A percentile compares a stretch with the other conserved stretches of the same genome.
phyloP scores from a whole-genome alignment of 345 rosid genomes.

The Hypericum androsaemum region DNA sequence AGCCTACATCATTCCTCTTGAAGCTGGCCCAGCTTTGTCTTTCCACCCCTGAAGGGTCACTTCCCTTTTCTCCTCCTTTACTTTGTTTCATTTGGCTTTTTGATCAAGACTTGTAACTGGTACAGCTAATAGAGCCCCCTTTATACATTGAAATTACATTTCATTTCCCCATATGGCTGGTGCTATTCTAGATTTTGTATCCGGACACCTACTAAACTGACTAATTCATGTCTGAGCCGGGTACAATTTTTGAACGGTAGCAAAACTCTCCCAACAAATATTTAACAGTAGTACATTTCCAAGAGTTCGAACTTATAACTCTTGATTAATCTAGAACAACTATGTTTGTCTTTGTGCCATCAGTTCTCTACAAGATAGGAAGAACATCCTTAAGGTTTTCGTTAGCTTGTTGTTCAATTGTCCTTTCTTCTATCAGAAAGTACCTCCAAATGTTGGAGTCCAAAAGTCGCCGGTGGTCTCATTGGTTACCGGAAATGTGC shows the following conservation, averaged over 20 bases:
- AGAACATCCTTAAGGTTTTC: no score
- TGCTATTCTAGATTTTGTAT: no score
- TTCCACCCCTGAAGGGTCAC: slow-evolving; percentile 24
- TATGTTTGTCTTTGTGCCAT: no score
- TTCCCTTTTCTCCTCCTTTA: slow-evolving; percentile 11
- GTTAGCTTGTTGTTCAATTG: no score
- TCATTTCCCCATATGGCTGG: slow-evolving; percentile 3
- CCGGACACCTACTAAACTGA: no score
- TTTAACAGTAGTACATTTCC: no score
- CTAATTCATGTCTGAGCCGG: no score
- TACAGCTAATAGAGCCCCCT: slow-evolving; percentile 30
- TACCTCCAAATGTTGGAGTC: slow-evolving; percentile 24
- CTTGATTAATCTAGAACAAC: no score
- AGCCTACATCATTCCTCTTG: slow-evolving; percentile 31
- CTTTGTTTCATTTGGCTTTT: slow-evolving; percentile 31
- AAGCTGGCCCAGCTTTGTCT: slow-evolving; percentile 30
- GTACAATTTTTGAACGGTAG: no score
- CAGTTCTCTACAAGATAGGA: no score
- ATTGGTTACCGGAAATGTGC: slow-evolving; percentile 24
- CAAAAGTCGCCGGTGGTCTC: slow-evolving; percentile 25
- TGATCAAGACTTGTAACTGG: slow-evolving; percentile 20
- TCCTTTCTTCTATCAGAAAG: slow-evolving; percentile 16
- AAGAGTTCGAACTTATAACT: no score
- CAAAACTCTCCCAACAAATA: no score
- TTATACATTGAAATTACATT: slow-evolving; percentile 15